Evolutionary conservation across 768 basidiomycete genomes (phyloP).

Genomic region (Russula foetens): DNA sequence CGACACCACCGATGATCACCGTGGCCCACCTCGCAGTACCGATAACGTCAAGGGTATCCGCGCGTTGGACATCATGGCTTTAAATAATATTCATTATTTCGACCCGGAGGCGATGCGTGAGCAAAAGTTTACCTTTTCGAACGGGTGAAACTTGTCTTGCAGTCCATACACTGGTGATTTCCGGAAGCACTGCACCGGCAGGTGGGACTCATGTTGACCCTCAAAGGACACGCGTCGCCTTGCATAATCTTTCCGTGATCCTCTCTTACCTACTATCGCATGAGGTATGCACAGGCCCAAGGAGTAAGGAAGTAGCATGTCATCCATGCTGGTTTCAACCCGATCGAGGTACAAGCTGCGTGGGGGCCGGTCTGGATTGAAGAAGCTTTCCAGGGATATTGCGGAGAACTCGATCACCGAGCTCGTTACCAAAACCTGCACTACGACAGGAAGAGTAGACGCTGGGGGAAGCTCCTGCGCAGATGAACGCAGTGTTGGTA

Average conservation of each 20-base stretch:
- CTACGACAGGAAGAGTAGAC: background rate
- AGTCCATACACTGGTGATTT: background rate
- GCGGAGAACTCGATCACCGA: background rate
- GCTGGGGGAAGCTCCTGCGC: background rate
- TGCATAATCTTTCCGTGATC: background rate
- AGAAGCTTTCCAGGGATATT: background rate
- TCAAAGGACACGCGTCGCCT: background rate
- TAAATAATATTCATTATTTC: background rate
- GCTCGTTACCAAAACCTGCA: background rate
- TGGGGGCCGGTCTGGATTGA: background rate
- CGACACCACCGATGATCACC: background rate
- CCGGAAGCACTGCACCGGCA: background rate
- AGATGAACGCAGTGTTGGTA: background rate
- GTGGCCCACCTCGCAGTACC: background rate
- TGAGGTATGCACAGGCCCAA: background rate
- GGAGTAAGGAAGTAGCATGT: background rate
- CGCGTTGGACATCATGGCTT: background rate
- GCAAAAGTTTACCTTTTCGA: background rate
- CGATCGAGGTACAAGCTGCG: background rate
- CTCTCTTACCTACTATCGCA: background rate
- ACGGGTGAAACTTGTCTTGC: background rate
- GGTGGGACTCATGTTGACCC: background rate
- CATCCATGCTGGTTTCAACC: background rate
- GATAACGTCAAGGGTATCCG: background rate
- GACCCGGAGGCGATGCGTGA: background rate